Evolutionary conservation across 2,329 filamentous ascomycete genomes (phyloP).

Genomic region (Stagonosporopsis vannaccii): DNA sequence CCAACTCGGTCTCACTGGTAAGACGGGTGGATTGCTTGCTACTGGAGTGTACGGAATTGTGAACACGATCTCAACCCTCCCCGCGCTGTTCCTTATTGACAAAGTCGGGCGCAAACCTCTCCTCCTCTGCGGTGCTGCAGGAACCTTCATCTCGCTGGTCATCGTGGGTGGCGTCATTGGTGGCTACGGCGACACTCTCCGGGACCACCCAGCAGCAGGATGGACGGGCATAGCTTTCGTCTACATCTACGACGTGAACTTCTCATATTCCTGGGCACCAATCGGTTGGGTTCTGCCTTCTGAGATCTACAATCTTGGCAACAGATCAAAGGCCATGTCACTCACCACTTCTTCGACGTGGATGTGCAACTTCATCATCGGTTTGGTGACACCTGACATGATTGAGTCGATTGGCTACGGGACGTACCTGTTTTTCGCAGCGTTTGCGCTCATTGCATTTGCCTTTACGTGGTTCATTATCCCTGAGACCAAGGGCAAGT

Average conservation of each 20-base stretch:
- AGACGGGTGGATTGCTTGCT: constrained; percentile 79
- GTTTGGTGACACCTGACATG: constrained; percentile 72
- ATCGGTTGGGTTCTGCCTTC: constrained; percentile 76
- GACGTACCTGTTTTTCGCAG: constrained; percentile 62
- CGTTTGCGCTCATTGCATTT: constrained; percentile 55
- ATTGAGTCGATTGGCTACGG: constrained; percentile 64
- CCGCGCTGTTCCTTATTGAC: constrained; percentile 71
- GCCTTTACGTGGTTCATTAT: constrained; percentile 64
- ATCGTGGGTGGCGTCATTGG: constrained; percentile 75
- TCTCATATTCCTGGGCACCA: constrained; percentile 74
- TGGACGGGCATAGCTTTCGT: constrained; percentile 74
- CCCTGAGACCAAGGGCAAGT: constrained; percentile 76
- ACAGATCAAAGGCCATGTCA: constrained; percentile 72
- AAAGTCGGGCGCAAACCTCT: constrained; percentile 68
- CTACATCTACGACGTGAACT: constrained; percentile 60
- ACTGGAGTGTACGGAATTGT: constrained; percentile 66
- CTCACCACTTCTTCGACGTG: constrained; percentile 79
- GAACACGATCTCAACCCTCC: constrained; percentile 68
- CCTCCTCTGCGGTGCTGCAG: constrained; percentile 68
- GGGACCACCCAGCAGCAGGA: constrained; percentile 65
- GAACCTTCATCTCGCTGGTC: constrained; percentile 74
- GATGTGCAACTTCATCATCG: constrained; percentile 78
- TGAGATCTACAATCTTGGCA: constrained; percentile 76
- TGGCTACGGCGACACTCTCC: constrained; percentile 65
- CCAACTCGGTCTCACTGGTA: constrained; percentile 63